phyloP scores from a whole-genome alignment of 2,329 filamentous ascomycete species.

The Microdochium trichocladiopsis region DNA sequence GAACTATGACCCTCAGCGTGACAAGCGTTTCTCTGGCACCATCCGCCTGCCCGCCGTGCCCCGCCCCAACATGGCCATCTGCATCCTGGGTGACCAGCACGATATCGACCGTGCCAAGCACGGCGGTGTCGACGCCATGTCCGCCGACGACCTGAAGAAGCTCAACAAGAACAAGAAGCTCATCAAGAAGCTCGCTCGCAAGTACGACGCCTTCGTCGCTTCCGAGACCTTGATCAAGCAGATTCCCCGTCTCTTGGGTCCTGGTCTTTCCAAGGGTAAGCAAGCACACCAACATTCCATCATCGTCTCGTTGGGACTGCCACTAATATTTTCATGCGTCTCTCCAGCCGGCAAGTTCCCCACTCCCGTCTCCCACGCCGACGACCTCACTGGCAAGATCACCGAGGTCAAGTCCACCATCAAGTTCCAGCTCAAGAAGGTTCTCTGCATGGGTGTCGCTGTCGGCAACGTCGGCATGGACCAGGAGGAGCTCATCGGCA shows the following conservation, averaged over 20 bases:
- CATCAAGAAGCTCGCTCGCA: conserved; percentile 99
- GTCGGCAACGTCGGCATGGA: conserved; percentile 98
- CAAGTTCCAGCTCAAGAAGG: conserved; percentile 99
- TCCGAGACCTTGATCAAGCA: conserved; percentile 98
- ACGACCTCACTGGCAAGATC: conserved; percentile 92
- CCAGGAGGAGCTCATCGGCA: conserved; percentile 89
- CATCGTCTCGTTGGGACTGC: not conserved
- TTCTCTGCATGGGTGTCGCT: conserved; percentile 98
- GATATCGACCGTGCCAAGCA: conserved; percentile 99
- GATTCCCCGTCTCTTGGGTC: conserved; percentile 98
- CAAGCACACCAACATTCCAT: not conserved
- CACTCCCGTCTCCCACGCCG: conserved; percentile 92
- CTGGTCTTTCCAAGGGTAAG: conserved; percentile 93
- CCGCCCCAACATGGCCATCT: conserved; percentile 54
- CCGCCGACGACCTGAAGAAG: conserved; percentile 98
- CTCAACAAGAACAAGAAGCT: conserved; percentile 99
- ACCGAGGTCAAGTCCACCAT: conserved; percentile 99
- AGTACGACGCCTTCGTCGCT: conserved; percentile 99
- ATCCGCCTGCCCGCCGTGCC: conserved; percentile 90
- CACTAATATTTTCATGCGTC: conserved; percentile 17
- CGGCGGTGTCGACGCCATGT: conserved; percentile 97
- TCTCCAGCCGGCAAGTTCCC: conserved; percentile 94
- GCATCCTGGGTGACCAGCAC: conserved; percentile 70
- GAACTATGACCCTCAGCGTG: conserved; percentile 99
- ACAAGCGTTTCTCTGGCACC: conserved; percentile 99